Conservation (phyloP, 2,329 filamentous ascomycete genomes). For the Exophiala dermatitidis region DNA sequence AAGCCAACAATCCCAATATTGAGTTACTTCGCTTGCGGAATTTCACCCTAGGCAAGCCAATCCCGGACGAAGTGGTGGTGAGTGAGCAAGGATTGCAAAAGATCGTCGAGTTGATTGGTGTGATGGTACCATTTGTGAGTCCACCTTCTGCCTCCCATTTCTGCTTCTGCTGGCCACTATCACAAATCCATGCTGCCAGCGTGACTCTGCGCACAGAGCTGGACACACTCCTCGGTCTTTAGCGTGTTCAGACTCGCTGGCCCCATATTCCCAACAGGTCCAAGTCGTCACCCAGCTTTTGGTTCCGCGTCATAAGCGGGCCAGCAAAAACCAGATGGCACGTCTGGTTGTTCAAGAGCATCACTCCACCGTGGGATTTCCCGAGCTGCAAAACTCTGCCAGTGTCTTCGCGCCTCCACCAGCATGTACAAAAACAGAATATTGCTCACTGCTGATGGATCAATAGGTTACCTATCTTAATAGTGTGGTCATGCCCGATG, state of each 20-base stretch:
- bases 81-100: slow-evolving; percentile 56
- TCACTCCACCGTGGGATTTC: background rate
- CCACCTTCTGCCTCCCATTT: slow-evolving; percentile 23
- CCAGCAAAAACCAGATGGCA: slow-evolving; percentile 6
- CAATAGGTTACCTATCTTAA: slow-evolving; percentile 63
- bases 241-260: background rate
- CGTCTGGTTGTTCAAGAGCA: background rate
- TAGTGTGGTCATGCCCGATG: slow-evolving; percentile 65
- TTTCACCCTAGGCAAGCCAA: slow-evolving; percentile 63
- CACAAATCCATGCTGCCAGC: background rate
- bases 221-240: background rate
- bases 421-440: background rate
- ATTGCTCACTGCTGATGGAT: slow-evolving; percentile 15
- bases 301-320: slow-evolving; percentile 1
- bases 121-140: slow-evolving; percentile 75
- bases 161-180: slow-evolving; percentile 16
- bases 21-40: slow-evolving; percentile 71
- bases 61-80: slow-evolving; percentile 60
- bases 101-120: slow-evolving; percentile 57
- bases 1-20: slow-evolving; percentile 68
- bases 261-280: slow-evolving; percentile 1
- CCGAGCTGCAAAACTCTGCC: background rate
- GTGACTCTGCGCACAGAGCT: slow-evolving; percentile 4
- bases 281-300: slow-evolving; percentile 2
- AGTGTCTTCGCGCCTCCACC: background rate